These are phyloP conservation scores for Exophiala aquamarina DNA, from an alignment of 2,329 filamentous ascomycete genomes.

Conservation along the genomic window DNA sequence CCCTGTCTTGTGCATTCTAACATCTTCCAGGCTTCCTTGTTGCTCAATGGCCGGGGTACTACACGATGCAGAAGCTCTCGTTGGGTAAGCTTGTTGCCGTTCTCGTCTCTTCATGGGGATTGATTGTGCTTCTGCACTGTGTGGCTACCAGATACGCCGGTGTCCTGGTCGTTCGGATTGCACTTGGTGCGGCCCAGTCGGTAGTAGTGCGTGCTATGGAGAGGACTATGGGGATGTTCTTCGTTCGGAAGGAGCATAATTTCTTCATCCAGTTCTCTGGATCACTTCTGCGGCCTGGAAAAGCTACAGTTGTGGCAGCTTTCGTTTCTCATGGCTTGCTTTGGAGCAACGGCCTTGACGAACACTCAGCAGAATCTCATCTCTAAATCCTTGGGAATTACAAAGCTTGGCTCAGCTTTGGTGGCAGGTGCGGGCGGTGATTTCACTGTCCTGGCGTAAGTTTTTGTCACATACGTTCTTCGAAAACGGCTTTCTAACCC, in stretches of 20 bases:
- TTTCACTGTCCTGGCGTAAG: slow-evolving; percentile 32
- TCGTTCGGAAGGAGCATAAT: slow-evolving; percentile 39
- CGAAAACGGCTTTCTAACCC: slow-evolving; percentile 1
- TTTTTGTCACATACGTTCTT: slow-evolving; percentile 39
- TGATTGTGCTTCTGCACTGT: slow-evolving; percentile 40
- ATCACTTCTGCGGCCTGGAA: slow-evolving; percentile 39
- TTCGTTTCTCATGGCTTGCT: slow-evolving; percentile 45
- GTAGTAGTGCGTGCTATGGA: slow-evolving; percentile 54
- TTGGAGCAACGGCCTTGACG: slow-evolving; percentile 36
- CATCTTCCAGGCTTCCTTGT: slow-evolving; percentile 36
- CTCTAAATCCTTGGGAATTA: slow-evolving; percentile 47
- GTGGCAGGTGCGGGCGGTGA: slow-evolving; percentile 40
- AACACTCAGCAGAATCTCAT: slow-evolving; percentile 46
- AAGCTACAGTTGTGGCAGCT: slow-evolving; percentile 41
- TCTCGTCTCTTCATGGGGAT: slow-evolving; percentile 35
- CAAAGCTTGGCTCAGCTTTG: slow-evolving; percentile 53
- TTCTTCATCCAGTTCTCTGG: slow-evolving; percentile 37
- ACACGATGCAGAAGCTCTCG: slow-evolving; percentile 42
- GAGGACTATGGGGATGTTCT: slow-evolving; percentile 43
- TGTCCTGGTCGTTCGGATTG: slow-evolving; percentile 51
- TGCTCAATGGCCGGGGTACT: slow-evolving; percentile 41
- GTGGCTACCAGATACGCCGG: slow-evolving; percentile 43
- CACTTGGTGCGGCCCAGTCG: slow-evolving; percentile 59
- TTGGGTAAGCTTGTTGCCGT: slow-evolving; percentile 38
- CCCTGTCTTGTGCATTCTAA: background rate